Evolutionary conservation across 345 rosid species (phyloP), one percentile per base, ranked within the genome.

Genomic region (Boechera stricta): DNA sequence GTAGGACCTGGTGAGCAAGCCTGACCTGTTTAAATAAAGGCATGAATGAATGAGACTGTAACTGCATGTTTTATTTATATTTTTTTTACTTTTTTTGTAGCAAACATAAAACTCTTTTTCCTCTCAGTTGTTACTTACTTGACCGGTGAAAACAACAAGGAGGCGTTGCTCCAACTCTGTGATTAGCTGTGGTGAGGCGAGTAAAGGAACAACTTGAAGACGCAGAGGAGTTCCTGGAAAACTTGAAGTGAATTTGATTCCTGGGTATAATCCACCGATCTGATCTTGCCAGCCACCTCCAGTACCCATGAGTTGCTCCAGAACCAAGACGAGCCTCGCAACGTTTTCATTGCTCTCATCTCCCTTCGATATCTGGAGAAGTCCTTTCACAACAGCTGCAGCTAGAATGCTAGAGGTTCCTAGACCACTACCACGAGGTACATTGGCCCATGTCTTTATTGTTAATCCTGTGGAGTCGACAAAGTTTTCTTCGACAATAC

Each of bases 251-350:
- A 82, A 87, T 79, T 95, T 95, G 69, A 95, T 89, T 52, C 97
- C 98, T 8, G 96, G 90, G 84, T 91, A 89, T 76, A 92, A 71
- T 52, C 99, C 99, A 72, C 99, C 97, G 15, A 89, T 90, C 82
- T 95, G 98, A 82, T 95, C 98, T 85, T 95, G 99, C 99, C 99
- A 92, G 73, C 99, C 97, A 72, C 99, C 98, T 64, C 99, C 99
- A 28, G 99, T 92, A 33, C 99, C 98, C 99, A 95, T 95, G 72
- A 95, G 88, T 81, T 92, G 98, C 85, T 95, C 98, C 65, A 95
- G 75, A 44, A 91, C 91, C 86, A 92, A 85, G 52, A 90, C 98
- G 10, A 95, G 96, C 68, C 97, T 86, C 3, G 99, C 97, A 7
- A 91, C 89, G 54, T 92, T 95, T 78, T 90, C 96, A 47, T 87